A percentile compares a stretch with the other conserved stretches of the same genome.
phyloP scores from a whole-genome alignment of 192 early-diverging fungal species.

The Radiomyces spectabilis region DNA sequence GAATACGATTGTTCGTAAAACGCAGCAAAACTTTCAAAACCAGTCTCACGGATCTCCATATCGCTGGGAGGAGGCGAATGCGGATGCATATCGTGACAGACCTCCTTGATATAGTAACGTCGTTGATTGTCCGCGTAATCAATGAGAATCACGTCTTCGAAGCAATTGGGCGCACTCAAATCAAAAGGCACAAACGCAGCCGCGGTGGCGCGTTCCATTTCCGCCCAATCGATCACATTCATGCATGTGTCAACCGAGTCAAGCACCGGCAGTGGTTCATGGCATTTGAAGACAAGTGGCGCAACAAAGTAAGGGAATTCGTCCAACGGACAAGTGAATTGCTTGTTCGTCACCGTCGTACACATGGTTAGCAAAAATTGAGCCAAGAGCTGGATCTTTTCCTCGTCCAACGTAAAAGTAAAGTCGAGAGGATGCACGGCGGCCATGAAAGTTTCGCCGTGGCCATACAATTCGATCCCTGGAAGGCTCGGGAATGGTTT shows the following conservation, averaged over 20 bases:
- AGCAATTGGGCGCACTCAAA: not conserved
- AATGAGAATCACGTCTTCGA: conserved; percentile 27
- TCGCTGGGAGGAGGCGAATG: conserved; percentile 10
- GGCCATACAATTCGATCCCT: conserved; percentile 26
- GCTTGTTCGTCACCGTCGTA: conserved; percentile 35
- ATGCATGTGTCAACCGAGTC: not conserved
- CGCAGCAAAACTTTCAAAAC: conserved; percentile 25
- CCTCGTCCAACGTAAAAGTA: conserved; percentile 16
- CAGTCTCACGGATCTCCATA: conserved; percentile 16
- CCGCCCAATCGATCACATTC: conserved; percentile 45
- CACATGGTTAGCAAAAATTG: conserved; percentile 48
- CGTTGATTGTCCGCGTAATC: conserved; percentile 33
- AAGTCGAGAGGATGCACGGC: conserved; percentile 6
- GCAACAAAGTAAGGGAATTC: conserved; percentile 49
- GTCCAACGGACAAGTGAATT: conserved; percentile 38
- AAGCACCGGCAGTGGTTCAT: conserved; percentile 20
- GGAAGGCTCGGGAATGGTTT: conserved; percentile 28
- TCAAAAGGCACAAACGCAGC: conserved; percentile 8
- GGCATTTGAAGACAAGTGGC: conserved; percentile 27
- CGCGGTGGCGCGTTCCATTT: conserved; percentile 16
- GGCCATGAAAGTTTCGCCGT: conserved; percentile 9
- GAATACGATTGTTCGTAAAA: conserved; percentile 32
- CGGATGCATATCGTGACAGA: conserved; percentile 27
- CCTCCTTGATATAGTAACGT: conserved; percentile 32
- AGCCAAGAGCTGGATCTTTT: conserved; percentile 34